Evolutionary conservation across 1,139 yeast genomes (phyloP), one percentile per base, ranked within the genome.

Genomic region (Yamadazyma kanchanaburiensis): DNA sequence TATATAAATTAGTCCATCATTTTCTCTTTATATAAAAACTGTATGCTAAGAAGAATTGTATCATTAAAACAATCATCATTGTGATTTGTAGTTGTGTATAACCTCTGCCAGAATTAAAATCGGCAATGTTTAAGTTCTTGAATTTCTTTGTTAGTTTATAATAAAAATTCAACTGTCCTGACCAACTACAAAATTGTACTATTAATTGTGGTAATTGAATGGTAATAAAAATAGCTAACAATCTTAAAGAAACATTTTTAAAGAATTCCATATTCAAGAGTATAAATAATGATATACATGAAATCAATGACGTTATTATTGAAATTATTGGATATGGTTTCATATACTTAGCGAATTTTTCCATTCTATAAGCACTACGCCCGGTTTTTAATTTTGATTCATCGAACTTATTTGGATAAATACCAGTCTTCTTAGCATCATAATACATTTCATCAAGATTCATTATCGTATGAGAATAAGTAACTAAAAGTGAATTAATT

Each of bases 401-500:
- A 27, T 36, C 43, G 15, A 46, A 37, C 27, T 44, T 41, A 12
- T 28, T 30, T 6, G 39, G 38, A n/a, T 32, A 35, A 4, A 27
- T 33, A 2, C 42, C 46, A 11, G 47, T 43, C 6, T 26, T 40
- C 13, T 37, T 39, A 13, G 21, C 40, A 23, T 41, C 47, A 16
- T 24, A 25, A 35, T 32, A 53, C 37, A 37, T 38, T 12, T 36
- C 40, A 26, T 46, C 43, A 12, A 49, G 27, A 17, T 42, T 34
- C 24, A 29, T 33, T 3, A 48, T 33, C 4, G 47, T 42, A 25
- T 42, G 38, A 4, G 48, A 56, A 38, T 64, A 68, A 2, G 68
- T 59, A 16, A 48, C 37, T 4, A 61, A 68, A 36, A 75, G 56
- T 9, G 71, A 58, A 14, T 58, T 52, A 2, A 75, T 69, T 37